A percentile compares a stretch with the other conserved stretches of the same genome.
Evolutionary conservation across 2,329 filamentous ascomycete species (phyloP).

Genomic region (Aureobasidium lini): DNA sequence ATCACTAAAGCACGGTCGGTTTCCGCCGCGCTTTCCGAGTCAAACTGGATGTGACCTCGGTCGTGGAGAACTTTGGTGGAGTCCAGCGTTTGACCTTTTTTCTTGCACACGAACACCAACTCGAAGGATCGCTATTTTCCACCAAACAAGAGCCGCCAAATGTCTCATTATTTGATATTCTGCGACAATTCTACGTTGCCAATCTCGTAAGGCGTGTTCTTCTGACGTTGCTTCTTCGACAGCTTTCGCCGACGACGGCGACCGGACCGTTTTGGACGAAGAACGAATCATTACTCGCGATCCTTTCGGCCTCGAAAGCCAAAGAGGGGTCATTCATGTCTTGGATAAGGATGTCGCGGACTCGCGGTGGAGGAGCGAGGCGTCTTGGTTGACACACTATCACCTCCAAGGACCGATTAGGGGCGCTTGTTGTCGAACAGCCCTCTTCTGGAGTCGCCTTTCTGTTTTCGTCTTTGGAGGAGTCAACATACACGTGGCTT

Average conservation of each 20-base stretch:
- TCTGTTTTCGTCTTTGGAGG: neutral
- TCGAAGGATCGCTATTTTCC: neutral
- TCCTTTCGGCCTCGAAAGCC: neutral
- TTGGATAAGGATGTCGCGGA: neutral
- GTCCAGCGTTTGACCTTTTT: neutral
- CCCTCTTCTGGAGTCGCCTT: neutral
- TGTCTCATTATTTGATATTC: conserved; percentile 11
- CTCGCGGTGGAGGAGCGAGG: neutral
- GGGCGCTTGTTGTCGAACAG: neutral
- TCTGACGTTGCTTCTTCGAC: neutral
- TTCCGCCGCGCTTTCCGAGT: neutral
- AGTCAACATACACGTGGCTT: neutral
- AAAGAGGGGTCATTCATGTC: neutral
- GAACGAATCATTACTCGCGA: neutral
- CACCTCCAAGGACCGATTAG: conserved; percentile 1
- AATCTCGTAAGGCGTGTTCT: neutral
- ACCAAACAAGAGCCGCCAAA: neutral
- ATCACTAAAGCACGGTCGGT: neutral
- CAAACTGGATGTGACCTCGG: neutral
- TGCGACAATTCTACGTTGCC: conserved; percentile 12
- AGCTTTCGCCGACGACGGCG: neutral
- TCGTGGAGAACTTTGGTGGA: conserved; percentile 8
- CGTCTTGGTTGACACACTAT: neutral
- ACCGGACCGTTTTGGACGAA: neutral
- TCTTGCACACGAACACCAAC: neutral